Base-by-base conservation (phyloP, 2,329 filamentous ascomycete species). In the Nigrospora osmanthi region DNA sequence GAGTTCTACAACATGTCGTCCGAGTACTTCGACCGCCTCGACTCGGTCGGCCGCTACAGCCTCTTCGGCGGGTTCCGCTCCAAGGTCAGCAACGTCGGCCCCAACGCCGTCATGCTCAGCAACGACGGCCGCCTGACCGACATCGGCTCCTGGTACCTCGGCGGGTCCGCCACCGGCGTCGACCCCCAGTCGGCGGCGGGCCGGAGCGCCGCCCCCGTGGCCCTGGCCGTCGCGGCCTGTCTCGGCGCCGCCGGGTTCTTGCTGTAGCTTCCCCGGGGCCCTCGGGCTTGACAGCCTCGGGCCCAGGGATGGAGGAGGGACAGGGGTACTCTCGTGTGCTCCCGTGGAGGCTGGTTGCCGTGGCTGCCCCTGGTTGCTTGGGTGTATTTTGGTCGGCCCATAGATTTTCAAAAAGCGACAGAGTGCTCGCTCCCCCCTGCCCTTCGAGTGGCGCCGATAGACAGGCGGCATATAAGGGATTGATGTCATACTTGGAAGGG, bases 91-190 rank as follows among this genome's bases (percentile, higher is more conserved):
- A 91, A 89, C 52, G 81, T 90, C 7, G 87, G 87, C 0, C 72
- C 81, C 4, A 87, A 89, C 49, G 80, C 75, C 1, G 77, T 81
- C 1, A 84, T 93, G 70, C 70, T 91, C 39, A 83, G 80, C 56
- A 68, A 77, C 36, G 70, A 78, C 14, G 87, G 87, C 36, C 57
- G 78, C 48, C 66, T 93, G 50, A 90, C 87, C 1, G 80, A 88
- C 52, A 85, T 91, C 51, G 87, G 87, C 0, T 74, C 76, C 3
- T 85, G 83, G 82, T 93, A 91, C 61, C 62, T 93, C n/a, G 80
- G 87, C 1, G 63, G 68, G 9, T 54, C 53, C 12, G 68, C 67
- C 1, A 76, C 71, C 2, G 73, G 72, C 2, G 61, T 74, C 3
- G 53, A 61, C 0, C 70, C 71, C 3, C 41, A 45, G 34, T 53